Percentiles rank a stretch among this genome's conserved stretches.
These are phyloP conservation scores for Sanguinoderma infundibulare DNA, from an alignment of 1,284 basidiomycete species.

Conservation along the genomic window DNA sequence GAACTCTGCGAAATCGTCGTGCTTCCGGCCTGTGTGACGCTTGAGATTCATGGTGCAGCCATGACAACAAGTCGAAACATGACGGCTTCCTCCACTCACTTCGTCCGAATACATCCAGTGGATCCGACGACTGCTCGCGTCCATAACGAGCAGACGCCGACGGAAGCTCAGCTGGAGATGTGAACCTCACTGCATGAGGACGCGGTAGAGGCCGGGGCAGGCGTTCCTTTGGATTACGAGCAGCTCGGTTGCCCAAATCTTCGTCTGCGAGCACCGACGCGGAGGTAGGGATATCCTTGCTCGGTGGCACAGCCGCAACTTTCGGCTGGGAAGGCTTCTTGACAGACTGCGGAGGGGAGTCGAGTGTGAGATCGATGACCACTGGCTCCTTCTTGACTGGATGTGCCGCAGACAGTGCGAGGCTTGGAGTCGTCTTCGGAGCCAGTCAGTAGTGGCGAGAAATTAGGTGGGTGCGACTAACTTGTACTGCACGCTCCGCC, in stretches of 20 bases:
- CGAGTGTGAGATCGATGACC: slow-evolving; percentile 26
- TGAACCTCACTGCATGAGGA: neutral
- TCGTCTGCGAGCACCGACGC: too few relatives aligned
- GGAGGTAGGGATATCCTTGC: too few relatives aligned
- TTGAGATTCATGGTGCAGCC: neutral
- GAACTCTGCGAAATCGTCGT: neutral
- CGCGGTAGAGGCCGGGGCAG: neutral
- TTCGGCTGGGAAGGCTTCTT: neutral
- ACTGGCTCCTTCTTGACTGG: slow-evolving; percentile 6
- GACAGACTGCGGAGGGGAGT: slow-evolving; percentile 17
- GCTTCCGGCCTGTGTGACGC: neutral
- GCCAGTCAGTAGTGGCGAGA: neutral
- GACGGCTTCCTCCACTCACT: neutral
- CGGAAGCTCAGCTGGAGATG: neutral
- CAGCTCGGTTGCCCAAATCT: too few relatives aligned
- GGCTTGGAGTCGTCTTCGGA: neutral
- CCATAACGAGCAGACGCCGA: neutral
- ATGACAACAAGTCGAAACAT: neutral
- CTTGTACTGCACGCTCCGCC: neutral
- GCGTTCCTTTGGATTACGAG: neutral
- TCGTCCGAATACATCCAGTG: neutral
- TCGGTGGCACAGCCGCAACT: neutral
- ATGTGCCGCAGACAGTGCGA: neutral
- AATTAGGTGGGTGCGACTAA: neutral
- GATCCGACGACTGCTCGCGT: neutral